Percentiles rank a stretch among this genome's conserved stretches.
These are phyloP conservation scores for Naganishia antarctica DNA, from an alignment of 768 basidiomycete genomes.

Conservation along the genomic window DNA sequence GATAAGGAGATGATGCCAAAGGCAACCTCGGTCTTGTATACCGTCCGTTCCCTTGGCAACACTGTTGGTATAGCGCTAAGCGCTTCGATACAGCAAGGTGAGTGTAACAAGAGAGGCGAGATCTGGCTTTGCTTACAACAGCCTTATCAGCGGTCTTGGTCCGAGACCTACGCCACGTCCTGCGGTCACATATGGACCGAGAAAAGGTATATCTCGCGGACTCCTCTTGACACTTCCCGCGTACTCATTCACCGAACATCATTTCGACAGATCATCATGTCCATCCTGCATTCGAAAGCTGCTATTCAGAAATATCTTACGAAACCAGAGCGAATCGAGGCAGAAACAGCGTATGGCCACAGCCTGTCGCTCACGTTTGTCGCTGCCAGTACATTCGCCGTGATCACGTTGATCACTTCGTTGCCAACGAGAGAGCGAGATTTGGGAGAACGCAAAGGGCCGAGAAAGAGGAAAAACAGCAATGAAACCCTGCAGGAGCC, in stretches of 20 bases:
- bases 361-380: slow-evolving; percentile 30
- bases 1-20: slow-evolving; percentile 46
- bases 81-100: slow-evolving; percentile 40
- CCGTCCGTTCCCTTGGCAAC: slow-evolving; percentile 42
- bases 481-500: slow-evolving; percentile 6
- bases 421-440: slow-evolving; percentile 23
- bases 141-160: slow-evolving; percentile 36
- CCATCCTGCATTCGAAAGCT: slow-evolving; percentile 45
- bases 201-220: slow-evolving; percentile 30
- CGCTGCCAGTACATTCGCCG: slow-evolving; percentile 20
- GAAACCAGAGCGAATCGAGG: slow-evolving; percentile 24
- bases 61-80: slow-evolving; percentile 44
- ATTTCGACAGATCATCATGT: slow-evolving; percentile 32
- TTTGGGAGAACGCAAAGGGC: slow-evolving; percentile 13
- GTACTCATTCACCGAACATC: not conserved
- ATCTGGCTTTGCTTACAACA: too few relatives aligned
- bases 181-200: slow-evolving; percentile 25
- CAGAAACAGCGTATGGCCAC: slow-evolving; percentile 38
- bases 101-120: too few relatives aligned
- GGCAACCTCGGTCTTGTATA: slow-evolving; percentile 47
- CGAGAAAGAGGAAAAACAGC: not conserved
- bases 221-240: not conserved
- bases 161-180: slow-evolving; percentile 26
- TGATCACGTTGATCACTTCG: slow-evolving; percentile 14
- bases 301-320: slow-evolving; percentile 37